These are phyloP conservation scores for Zymoseptoria ardabiliae DNA, from an alignment of 2,329 filamentous ascomycete genomes.

Conservation along the genomic window DNA sequence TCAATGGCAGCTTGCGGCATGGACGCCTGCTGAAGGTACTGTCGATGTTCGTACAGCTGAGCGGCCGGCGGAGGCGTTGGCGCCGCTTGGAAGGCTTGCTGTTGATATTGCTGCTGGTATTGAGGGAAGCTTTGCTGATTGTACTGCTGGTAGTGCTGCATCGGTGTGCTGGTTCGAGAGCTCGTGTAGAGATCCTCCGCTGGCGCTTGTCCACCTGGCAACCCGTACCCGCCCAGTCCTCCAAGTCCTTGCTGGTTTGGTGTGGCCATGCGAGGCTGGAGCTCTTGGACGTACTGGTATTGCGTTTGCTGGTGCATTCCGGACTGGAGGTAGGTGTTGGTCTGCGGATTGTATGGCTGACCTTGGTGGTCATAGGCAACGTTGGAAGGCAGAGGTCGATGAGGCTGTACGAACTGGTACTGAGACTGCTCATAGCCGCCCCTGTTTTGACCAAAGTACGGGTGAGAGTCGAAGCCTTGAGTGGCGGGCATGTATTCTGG, in stretches of 20 bases:
- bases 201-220: slow-evolving; percentile 24
- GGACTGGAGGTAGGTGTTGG: slow-evolving; percentile 20
- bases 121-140: slow-evolving; percentile 20
- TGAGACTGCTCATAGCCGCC: slow-evolving; percentile 24
- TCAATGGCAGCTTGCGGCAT: slow-evolving; percentile 28
- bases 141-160: slow-evolving; percentile 25
- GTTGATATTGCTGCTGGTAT: slow-evolving; percentile 17
- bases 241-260: slow-evolving; percentile 7
- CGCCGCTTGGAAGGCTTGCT: slow-evolving; percentile 12
- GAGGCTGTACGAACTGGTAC: slow-evolving; percentile 23
- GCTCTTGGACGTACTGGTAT: slow-evolving; percentile 24
- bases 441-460: slow-evolving; percentile 25
- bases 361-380: slow-evolving; percentile 24
- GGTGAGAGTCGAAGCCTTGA: slow-evolving; percentile 26
- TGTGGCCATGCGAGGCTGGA: slow-evolving; percentile 22
- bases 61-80: slow-evolving; percentile 16
- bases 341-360: slow-evolving; percentile 23
- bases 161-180: slow-evolving; percentile 24
- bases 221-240: slow-evolving; percentile 24
- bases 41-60: slow-evolving; percentile 26
- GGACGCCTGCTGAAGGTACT: slow-evolving; percentile 23
- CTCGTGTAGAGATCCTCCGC: slow-evolving; percentile 24
- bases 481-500: slow-evolving; percentile 20
- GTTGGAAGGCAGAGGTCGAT: slow-evolving; percentile 25
- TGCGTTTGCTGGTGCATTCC: slow-evolving; percentile 15